Base-by-base conservation (phyloP, 176 grass and related monocot genomes). In the Dactylis glomerata region DNA sequence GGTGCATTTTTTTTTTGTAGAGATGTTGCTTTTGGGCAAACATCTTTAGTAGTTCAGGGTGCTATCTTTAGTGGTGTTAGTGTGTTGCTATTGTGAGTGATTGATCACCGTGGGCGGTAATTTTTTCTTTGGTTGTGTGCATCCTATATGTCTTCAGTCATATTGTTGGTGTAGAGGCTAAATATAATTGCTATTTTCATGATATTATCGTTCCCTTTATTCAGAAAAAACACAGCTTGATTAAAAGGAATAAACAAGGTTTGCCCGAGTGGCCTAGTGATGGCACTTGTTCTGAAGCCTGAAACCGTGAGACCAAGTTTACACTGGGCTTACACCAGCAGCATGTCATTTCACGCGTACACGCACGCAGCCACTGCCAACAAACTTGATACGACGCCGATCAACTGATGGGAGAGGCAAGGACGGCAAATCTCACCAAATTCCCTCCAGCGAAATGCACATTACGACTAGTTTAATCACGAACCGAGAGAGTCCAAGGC, bases 341-440 rank as follows among this genome's bases (percentile, higher is more conserved):
- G n/a, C n/a, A n/a, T n/a, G n/a, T n/a, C n/a, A n/a, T n/a, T n/a
- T 46, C 75, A 87, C 67, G 84, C 66, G 47, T 5, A 45, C 19
- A 77, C 10, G 3, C 63, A 47, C 56, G 26, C 76, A 30, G 33
- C 16, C 63, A 67, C 31, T 36, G 47, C 74, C 80, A 90, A 75
- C 89, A 87, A 87, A 87, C 84, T 90, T 38, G 23, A 10, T 14
- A n/a, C n/a, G n/a, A 58, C 30, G 67, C 57, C 57, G 75, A 50
- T 69, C 36, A 41, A 1, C 24, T 20, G 22, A 40, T 33, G 34
- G 10, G 57, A 50, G 47, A 36, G 20, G 0, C 8, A 24, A 49
- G 80, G 80, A 59, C 59, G 66, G 37, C 13, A 79, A 90, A 90
- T 87, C 89, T 80, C 84, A 90, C 89, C 89, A 75, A 87, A 68